Base-by-base conservation (phyloP, 805 yeast species). In the Starmerella vitae region DNA sequence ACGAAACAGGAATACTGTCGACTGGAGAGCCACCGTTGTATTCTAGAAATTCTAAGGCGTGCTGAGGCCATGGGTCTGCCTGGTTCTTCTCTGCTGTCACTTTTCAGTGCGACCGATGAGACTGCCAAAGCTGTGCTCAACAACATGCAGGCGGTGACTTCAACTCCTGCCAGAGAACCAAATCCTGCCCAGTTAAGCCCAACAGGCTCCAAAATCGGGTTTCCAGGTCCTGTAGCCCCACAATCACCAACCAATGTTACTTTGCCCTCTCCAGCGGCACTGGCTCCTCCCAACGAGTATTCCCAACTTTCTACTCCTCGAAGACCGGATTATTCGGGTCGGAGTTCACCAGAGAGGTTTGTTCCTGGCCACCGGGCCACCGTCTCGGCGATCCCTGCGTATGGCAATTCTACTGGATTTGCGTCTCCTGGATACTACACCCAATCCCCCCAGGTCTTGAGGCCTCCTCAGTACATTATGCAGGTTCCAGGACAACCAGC, bases 1-100 rank as follows among this genome's bases (percentile, higher is more conserved):
- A 78, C 95, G 1, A 78, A 78, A 47, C 94, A 85, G 56, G 91
- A 79, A 48, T 76, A 66, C 49, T 78, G 79, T 55, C 70, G 68
- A 38, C 61, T 77, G 17, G 94, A 85, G 53, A 61, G 68, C 30
- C 64, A 78, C 20, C 68, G 69, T 30, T 68, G 70, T 40, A 69
- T 79, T 18, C 59, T 78, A 24, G 76, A 77, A 37, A 63, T 85
- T 15, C 51, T 86, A 36, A 72, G 72, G 42, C 61, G 65, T 12
- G 86, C 93, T 0, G 51, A 71, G 4, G 62, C 61, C 19, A 69
- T 76, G 12, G 76, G 76, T 14, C 62, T 85, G 2, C 91, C 94
- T 0, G 63, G 75, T 1, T 58, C 68, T 35, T 55, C 76, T 44
- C 74, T 85, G 12, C 79, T 40, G 8, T 12, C 27, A 3, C 28